Evolutionary conservation across 176 grass and related monocot genomes (phyloP).

Genomic region (Oropetium thomaeum): DNA sequence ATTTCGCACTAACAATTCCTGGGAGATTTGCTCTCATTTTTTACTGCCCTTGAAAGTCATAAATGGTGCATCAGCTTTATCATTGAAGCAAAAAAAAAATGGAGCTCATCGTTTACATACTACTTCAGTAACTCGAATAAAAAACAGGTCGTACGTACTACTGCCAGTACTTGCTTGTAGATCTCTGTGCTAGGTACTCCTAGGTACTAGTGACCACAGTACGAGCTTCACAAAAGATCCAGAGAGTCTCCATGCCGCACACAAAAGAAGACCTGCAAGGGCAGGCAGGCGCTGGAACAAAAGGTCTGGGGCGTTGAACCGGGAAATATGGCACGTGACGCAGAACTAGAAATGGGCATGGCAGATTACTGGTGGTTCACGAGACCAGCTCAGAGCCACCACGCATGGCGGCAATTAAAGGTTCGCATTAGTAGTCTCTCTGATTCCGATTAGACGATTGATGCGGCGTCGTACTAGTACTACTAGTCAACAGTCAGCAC

Average conservation of each 20-base stretch:
- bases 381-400: slow-evolving; percentile 6
- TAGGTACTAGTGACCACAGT: background rate
- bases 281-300: background rate
- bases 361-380: too few relatives aligned
- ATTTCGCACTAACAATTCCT: background rate
- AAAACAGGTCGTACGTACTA: too few relatives aligned
- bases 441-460: slow-evolving; percentile 3
- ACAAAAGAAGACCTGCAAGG: slow-evolving; percentile 11
- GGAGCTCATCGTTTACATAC: background rate
- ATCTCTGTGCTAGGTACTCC: too few relatives aligned
- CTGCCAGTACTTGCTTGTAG: too few relatives aligned
- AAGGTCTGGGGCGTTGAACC: background rate
- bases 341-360: too few relatives aligned
- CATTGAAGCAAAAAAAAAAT: too few relatives aligned
- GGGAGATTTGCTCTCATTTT: background rate
- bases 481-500: slow-evolving; percentile 26
- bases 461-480: background rate
- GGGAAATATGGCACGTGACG: slow-evolving; percentile 21
- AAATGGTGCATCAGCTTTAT: background rate
- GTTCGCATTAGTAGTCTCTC: too few relatives aligned
- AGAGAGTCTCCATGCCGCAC: background rate
- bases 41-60: background rate
- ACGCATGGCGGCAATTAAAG: too few relatives aligned
- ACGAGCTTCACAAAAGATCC: background rate
- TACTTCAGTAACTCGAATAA: too few relatives aligned